These are phyloP conservation scores for Gonapodya prolifera DNA, from an alignment of 192 early-diverging fungal genomes.

Conservation along the genomic window DNA sequence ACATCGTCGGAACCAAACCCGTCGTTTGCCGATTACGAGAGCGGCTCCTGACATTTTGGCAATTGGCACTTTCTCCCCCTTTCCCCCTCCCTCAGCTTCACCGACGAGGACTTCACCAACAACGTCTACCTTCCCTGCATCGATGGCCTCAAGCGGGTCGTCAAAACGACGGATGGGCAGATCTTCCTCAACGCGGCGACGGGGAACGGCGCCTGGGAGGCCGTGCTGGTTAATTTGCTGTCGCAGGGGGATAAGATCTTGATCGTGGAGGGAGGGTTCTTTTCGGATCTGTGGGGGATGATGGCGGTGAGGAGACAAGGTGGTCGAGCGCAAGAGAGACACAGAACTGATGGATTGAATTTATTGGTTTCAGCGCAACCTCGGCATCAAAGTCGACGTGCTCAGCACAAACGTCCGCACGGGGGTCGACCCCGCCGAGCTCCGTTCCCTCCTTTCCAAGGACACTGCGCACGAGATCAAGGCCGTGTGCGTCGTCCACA, in stretches of 20 bases:
- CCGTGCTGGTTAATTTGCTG: not conserved
- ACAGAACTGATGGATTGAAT: too few species aligned
- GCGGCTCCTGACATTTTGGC: too few species aligned
- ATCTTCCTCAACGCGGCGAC: not conserved
- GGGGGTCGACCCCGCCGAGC: not conserved
- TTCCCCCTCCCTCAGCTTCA: too few species aligned
- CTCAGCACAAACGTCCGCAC: not conserved
- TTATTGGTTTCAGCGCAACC: not conserved
- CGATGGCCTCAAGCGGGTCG: not conserved
- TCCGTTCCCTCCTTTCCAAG: not conserved
- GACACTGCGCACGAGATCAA: not conserved
- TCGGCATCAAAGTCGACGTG: not conserved
- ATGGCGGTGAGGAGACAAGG: conserved; percentile 6
- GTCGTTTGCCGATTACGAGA: too few species aligned
- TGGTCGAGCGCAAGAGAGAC: too few species aligned
- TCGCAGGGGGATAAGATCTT: not conserved
- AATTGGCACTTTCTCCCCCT: too few species aligned
- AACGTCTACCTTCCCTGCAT: not conserved
- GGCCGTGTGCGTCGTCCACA: conserved; percentile 7
- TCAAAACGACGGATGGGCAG: conserved; percentile 1
- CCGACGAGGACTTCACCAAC: not conserved
- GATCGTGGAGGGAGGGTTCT: not conserved
- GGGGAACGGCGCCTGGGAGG: conserved; percentile 4
- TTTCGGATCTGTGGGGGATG: not conserved
- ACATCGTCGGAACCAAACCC: too few species aligned